A percentile compares a stretch with the other conserved stretches of the same genome.
phyloP scores from a whole-genome alignment of 768 basidiomycete genomes.

The Tylopilus vinaceipallidus region DNA sequence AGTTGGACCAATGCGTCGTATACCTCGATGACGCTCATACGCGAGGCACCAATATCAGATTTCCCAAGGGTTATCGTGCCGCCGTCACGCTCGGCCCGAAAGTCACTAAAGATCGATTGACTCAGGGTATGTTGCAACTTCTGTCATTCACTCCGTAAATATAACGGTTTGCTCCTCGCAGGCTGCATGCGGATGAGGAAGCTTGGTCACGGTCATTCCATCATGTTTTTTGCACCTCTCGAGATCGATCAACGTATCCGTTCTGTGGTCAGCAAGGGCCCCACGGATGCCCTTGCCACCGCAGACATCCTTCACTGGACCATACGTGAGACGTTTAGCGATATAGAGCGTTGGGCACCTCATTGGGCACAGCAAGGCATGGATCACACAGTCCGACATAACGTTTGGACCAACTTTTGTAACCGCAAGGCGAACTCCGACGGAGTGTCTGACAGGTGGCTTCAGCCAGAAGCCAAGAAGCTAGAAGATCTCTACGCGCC shows the following conservation, averaged over 20 bases:
- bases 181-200: conserved; percentile 56
- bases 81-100: conserved; percentile 39
- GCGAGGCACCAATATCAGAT: conserved; percentile 39
- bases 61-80: conserved; percentile 34
- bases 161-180: conserved; percentile 7
- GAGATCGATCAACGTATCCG: conserved; percentile 41
- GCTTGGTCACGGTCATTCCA: conserved; percentile 45
- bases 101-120: conserved; percentile 36
- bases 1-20: conserved; percentile 35
- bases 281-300: conserved; percentile 3
- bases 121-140: conserved; percentile 29
- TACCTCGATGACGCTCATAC: conserved; percentile 43
- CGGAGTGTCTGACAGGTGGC: conserved; percentile 31
- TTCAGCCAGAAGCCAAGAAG: conserved; percentile 38
- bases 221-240: conserved; percentile 46
- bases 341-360: conserved; percentile 39
- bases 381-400: conserved; percentile 17
- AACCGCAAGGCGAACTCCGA: background rate
- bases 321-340: conserved; percentile 42
- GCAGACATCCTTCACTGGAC: conserved; percentile 43
- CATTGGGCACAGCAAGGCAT: conserved; percentile 43
- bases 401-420: conserved; percentile 16
- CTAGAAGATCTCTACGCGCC: conserved; percentile 37
- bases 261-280: conserved; percentile 12
- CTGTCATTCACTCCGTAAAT: rapidly evolving